Evolutionary conservation across 352 stramenopile genomes (phyloP).

Genomic region (Lagenidium giganteum): DNA sequence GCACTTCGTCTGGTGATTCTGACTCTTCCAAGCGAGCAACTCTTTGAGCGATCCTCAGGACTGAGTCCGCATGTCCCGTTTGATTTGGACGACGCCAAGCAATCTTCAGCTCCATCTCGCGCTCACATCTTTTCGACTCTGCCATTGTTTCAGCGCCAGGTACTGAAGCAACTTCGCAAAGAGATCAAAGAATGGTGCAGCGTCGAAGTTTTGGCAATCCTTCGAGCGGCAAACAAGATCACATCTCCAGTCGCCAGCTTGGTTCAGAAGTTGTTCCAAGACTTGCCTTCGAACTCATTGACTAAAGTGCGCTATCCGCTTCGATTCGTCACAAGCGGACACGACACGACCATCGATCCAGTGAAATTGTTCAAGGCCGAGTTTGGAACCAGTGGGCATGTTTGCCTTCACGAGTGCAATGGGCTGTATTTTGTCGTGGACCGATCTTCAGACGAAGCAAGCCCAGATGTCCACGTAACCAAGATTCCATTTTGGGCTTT

Average conservation of each 20-base stretch:
- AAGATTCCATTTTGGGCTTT: conserved; percentile 69
- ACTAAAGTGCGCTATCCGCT: conserved; percentile 55
- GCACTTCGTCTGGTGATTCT: conserved; percentile 54
- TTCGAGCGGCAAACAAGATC: conserved; percentile 47
- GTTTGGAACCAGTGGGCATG: conserved; percentile 26
- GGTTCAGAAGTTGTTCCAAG: conserved; percentile 57
- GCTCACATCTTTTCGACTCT: conserved; percentile 35
- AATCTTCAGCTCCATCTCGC: conserved; percentile 19
- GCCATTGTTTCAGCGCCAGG: conserved; percentile 59
- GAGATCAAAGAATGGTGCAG: conserved; percentile 76
- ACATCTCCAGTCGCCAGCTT: conserved; percentile 51
- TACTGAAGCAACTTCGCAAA: conserved; percentile 41
- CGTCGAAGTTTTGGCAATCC: conserved; percentile 60
- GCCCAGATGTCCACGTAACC: too few species aligned
- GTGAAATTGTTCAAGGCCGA: conserved; percentile 58
- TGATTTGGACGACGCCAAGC: conserved; percentile 54
- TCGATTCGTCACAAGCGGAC: conserved; percentile 45
- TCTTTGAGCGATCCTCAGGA: conserved; percentile 30
- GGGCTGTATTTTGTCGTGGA: conserved; percentile 60
- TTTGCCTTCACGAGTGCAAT: conserved; percentile 44
- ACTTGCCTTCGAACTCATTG: conserved; percentile 40
- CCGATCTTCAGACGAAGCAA: too few species aligned
- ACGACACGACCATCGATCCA: conserved; percentile 41
- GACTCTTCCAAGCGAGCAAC: conserved; percentile 54
- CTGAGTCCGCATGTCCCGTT: conserved; percentile 50